Evolutionary conservation across 805 yeast genomes (phyloP), one percentile per base, ranked within the genome.

Genomic region (Metschnikowia lachancei): DNA sequence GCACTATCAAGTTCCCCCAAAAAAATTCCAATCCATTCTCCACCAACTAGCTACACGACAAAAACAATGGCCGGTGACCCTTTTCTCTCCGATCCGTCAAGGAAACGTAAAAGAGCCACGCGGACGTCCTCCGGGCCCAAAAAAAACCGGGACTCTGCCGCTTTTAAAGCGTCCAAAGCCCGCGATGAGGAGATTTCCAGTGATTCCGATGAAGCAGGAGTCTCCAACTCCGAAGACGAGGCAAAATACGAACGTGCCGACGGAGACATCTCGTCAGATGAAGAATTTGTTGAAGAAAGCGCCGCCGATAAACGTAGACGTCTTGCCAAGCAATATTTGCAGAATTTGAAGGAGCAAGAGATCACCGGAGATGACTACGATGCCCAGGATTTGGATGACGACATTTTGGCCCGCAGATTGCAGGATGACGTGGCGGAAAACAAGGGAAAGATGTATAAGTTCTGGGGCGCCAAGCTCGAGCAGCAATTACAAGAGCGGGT

Each of bases 241-340:
- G 42, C 30, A 18, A 50, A 34, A 11, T 36, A 24, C 33, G 51
- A 44, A n/a, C 36, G 33, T 5, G 44, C 30, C 9, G 55, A 46
- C 29, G 49, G 46, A 18, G 77, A 71, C 33, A 51, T 77, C 18
- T 80, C 77, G 13, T 81, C 85, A 12, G 92, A 85, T 28, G 94
- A 83, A 54, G 95, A 85, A 55, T 80, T 82, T 53, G 80, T 72
- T 13, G 76, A 74, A 14, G 98, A 92, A 65, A 80, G 81, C 39
- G 95, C 91, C 8, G 95, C 96, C 0, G 99, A 94, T 60, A 90
- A 88, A 66, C 81, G 99, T 66, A 80, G 99, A 67, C 75, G 98
- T 60, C 75, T 94, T 49, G 98, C 98, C 14, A 90, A 90, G 65
- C 94, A 91, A 65, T 94, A 94, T 65, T 71, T 94, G 52, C 90